Base-by-base conservation (phyloP, 345 rosid species). In the Eucalyptus lansdowneana region DNA sequence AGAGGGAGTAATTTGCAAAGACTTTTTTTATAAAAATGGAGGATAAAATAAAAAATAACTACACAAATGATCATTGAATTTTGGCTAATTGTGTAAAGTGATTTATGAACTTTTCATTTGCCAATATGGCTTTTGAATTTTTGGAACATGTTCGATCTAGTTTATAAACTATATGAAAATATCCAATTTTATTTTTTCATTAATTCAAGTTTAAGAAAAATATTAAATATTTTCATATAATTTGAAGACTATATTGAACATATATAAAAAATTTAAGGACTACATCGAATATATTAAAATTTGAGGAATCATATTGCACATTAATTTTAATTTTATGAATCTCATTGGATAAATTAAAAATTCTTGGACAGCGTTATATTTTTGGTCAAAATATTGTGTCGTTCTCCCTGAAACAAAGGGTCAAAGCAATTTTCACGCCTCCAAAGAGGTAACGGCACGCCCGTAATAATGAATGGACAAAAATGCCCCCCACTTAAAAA, bases 101-200 rank as follows among this genome's bases (percentile, higher is more conserved):
- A 4, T 60, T 60, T 4, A 1, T 24, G 4, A 60, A 60, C 29
- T 60, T 60, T 60, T 60, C 29, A 60, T 60, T 60, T 60, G n/a
- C 14, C n/a, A 60, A 60, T 25, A 3, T 11, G 7, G 6, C 1
- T 54, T 60, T 60, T 60, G 2, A 60, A 27, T 60, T 60, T 60
- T 60, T 11, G 2, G 0, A 0, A 7, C 2, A 51, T 51, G 4
- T 51, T 53, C 56, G 1, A 53, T 53, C 4, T 53, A 53, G 2
- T 53, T 4, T 12, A 1, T 60, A 27, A 25, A 58, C 2, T 56
- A 24, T 56, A 56, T 56, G 15, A 25, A 25, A 60, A 60, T 60
- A 60, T 60, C 2, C 0, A 1, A 60, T 56, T 56, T 56, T 56
- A 56, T 56, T 24, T 21, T 54, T 56, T 5, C 12, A 56, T 10